These are phyloP conservation scores for Microbotryomycetes sp. DNA, from an alignment of 1,284 basidiomycete genomes.

Conservation along the genomic window DNA sequence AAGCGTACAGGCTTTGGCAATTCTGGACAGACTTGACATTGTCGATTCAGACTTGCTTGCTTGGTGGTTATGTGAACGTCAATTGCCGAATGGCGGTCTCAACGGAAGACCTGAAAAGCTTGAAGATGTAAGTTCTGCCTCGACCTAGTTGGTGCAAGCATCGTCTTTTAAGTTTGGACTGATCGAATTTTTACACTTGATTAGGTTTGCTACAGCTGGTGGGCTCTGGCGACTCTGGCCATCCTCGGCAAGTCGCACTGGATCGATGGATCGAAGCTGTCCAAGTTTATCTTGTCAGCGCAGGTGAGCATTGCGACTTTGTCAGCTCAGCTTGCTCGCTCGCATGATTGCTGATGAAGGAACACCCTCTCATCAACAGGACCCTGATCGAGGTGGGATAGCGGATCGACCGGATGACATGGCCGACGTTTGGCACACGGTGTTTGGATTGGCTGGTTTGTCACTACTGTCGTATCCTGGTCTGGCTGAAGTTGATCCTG, in stretches of 20 bases:
- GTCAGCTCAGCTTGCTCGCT: neutral
- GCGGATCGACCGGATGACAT: slow-evolving; percentile 90
- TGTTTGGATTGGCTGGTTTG: slow-evolving; percentile 85
- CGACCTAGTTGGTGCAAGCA: neutral
- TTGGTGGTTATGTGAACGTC: slow-evolving; percentile 91
- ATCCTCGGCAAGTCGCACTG: slow-evolving; percentile 78
- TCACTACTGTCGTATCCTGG: slow-evolving; percentile 84
- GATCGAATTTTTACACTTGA: neutral
- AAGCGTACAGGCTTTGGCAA: slow-evolving; percentile 77
- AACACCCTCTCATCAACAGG: too few species aligned
- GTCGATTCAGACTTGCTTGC: slow-evolving; percentile 68
- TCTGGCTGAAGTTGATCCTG: slow-evolving; percentile 76
- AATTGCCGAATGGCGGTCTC: slow-evolving; percentile 84
- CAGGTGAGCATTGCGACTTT: slow-evolving; percentile 54
- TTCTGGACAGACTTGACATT: slow-evolving; percentile 68
- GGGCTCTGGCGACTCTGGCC: slow-evolving; percentile 83
- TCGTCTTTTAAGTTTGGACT: neutral
- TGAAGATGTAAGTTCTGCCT: slow-evolving; percentile 66
- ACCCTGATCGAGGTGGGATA: slow-evolving; percentile 84
- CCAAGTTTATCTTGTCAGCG: slow-evolving; percentile 75
- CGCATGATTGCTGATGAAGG: too few species aligned
- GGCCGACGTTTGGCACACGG: slow-evolving; percentile 92
- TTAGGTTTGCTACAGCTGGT: slow-evolving; percentile 95
- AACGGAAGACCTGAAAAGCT: slow-evolving; percentile 96
- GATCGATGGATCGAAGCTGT: slow-evolving; percentile 82